Conservation (phyloP, 2,329 filamentous ascomycete species). For the Sporothrix curviconia region DNA sequence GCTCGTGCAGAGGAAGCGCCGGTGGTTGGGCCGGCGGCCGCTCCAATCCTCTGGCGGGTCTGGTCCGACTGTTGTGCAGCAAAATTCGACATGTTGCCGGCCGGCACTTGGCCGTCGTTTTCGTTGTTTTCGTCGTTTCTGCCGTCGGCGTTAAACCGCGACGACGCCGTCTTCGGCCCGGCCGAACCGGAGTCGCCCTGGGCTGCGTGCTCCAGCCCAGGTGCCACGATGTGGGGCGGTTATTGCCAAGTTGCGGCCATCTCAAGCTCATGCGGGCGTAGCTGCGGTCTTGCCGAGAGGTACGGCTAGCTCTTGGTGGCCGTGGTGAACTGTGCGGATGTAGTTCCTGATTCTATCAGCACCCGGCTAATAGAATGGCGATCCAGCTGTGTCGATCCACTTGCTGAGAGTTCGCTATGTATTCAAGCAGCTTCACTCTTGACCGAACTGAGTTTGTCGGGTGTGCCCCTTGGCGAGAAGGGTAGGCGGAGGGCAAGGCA, state of each 20-base stretch:
- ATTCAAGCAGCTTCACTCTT: neutral
- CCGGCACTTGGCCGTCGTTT: neutral
- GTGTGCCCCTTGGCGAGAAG: neutral
- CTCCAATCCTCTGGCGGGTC: constrained; percentile 6
- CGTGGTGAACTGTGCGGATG: neutral
- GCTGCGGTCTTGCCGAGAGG: neutral
- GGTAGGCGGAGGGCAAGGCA: neutral
- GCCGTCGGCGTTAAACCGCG: neutral
- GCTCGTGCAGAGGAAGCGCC: constrained; percentile 34
- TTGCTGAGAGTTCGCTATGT: too few relatives aligned
- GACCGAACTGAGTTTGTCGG: neutral
- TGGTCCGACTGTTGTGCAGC: constrained; percentile 17
- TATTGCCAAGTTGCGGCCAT: constrained; percentile 13
- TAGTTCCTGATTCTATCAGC: neutral
- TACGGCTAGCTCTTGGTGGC: neutral
- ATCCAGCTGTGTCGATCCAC: neutral
- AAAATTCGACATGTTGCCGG: constrained; percentile 9
- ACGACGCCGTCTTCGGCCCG: constrained; percentile 7
- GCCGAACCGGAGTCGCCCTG: constrained; percentile 9
- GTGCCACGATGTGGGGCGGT: constrained; percentile 10
- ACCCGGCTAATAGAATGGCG: constrained; percentile 4
- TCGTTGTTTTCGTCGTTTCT: neutral
- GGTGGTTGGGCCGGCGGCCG: constrained; percentile 22
- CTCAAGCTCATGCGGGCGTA: constrained; percentile 10
- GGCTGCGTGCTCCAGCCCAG: neutral